Evolutionary conservation across 2,329 filamentous ascomycete species (phyloP), one percentile per base, ranked within the genome.

Genomic region (Aspergillus melleus): DNA sequence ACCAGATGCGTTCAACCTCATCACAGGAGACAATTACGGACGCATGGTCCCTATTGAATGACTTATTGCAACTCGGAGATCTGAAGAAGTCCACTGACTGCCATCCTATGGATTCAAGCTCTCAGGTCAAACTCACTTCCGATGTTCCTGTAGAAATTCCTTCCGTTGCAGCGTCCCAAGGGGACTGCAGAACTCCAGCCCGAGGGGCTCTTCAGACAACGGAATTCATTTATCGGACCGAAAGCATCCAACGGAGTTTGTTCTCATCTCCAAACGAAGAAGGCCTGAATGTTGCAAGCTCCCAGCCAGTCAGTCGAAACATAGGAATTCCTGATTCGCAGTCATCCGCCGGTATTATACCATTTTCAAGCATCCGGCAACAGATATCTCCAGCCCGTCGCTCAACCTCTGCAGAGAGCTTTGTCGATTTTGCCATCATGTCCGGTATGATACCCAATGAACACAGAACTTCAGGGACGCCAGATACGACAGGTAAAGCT

Each of bases 361-460:
- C 75, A 2, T 77, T 77, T 52, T 70, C 73, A 4, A 66, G 64
- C 46, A 56, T 77, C 10, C 61, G 70, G 36, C 64, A 60, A 30
- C 61, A 67, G 19, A 20, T 71, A 16, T 65, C 66, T 2, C 60
- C 63, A 5, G 47, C 50, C 6, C 59, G 59, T 47, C 61, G 51
- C 12, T 53, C 55, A 8, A 64, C 64, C 6, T 59, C 64, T 2
- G 67, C 64, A 11, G 64, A 66, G 19, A 68, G 70, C 20, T 53
- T 66, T 1, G 65, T 59, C 39, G 71, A 75, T n/a, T 65, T 76
- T 46, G 67, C 67, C 19, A 66, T 64, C 55, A 64, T 75, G 49
- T 64, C 76, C 22, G 66, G 68, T 36, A 66, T 69, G 8, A 66
- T 64, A 2, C 61, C 65, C 2, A 65, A 68, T 4, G 51, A 57